Evolutionary conservation across 441 rosid genomes (phyloP).

Genomic region (Erysimum pusillum): DNA sequence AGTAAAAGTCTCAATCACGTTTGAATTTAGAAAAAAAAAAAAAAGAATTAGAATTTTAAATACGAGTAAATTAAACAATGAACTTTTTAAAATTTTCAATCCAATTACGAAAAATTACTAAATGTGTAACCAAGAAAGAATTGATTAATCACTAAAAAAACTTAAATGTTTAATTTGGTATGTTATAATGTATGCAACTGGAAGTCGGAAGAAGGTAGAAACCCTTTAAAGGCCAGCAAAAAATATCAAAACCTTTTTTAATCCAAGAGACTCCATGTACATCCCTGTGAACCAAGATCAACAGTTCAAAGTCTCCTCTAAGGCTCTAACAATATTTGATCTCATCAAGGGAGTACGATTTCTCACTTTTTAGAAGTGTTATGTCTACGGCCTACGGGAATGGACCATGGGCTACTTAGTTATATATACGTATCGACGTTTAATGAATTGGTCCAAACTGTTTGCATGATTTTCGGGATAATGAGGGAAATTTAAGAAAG

Average conservation of each 20-base stretch:
- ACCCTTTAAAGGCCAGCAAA: neutral
- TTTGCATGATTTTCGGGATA: neutral
- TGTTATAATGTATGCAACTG: neutral
- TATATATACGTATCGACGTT: neutral
- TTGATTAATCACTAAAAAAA: neutral
- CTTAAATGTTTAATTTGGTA: neutral
- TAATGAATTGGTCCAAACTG: neutral
- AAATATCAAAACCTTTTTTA: no score
- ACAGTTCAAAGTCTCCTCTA: no score
- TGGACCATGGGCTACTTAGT: neutral
- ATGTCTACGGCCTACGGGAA: no score
- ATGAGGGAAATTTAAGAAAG: neutral
- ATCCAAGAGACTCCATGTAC: no score
- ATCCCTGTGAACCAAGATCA: no score
- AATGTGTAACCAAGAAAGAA: neutral
- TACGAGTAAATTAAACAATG: no score
- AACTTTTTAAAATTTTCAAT: no score
- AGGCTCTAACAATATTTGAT: no score
- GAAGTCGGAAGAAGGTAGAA: neutral
- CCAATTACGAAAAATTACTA: neutral
- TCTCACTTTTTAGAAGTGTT: neutral
- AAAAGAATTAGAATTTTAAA: neutral
- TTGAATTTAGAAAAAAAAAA: neutral
- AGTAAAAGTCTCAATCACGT: neutral
- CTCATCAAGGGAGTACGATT: neutral